Evolutionary conservation across 2,329 filamentous ascomycete genomes (phyloP), one percentile per base, ranked within the genome.

Genomic region (Fusarium poae): DNA sequence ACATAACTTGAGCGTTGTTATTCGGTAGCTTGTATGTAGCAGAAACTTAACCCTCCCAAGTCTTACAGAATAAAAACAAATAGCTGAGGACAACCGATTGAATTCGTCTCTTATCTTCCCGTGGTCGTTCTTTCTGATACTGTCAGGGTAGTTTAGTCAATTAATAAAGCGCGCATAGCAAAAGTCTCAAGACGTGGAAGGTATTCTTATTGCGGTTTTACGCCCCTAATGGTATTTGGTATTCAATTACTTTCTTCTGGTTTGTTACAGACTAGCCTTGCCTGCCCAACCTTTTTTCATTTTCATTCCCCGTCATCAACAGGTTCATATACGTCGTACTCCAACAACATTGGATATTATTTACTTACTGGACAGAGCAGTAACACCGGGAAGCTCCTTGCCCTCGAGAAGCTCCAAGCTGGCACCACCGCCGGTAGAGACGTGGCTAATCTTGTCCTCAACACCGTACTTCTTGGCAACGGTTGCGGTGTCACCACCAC

Each of bases 371-470:
- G 94, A 97, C 80, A 99, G 89, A 75, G 95, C 95, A 77, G 88
- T 86, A 70, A 99, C 94, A 86, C 96, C 96, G 59, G 96, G 96
- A 77, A 99, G 87, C 71, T 93, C 95, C 89, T 99, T 99, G 82
- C 96, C 96, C 88, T 99, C 96, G 68, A 99, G 89, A 76, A 99
- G 86, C 87, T 99, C 96, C 78, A 99, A 86, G 75, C 91, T 95
- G 72, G 96, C 96, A 83, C 96, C 96, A 78, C 96, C 96, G 74
- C 96, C 96, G 32, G 96, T 99, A 51, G 94, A 97, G 69, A 99
- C 96, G 85, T 99, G 96, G 85, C 94, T 97, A 78, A 98, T 88
- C 89, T 98, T 97, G 82, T 93, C 90, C 87, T 99, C 96, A 68
- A 93, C 95, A 57, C 91, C 91, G 81, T 97, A 99, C 87, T 99